Conservation (phyloP, 169 alveolate species). For the Plasmodium adleri region DNA sequence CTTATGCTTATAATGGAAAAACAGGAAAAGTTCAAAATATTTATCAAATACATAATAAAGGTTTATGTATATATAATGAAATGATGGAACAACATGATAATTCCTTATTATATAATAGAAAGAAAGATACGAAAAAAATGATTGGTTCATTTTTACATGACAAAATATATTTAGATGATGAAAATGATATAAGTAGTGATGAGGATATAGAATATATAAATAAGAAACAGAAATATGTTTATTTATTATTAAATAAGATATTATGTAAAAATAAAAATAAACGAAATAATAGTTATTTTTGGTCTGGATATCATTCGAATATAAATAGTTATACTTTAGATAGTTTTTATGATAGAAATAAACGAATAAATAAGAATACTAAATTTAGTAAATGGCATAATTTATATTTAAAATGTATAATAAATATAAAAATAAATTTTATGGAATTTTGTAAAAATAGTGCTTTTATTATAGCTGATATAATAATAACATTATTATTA, state of each 20-base stretch:
- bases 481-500: conserved; percentile 36
- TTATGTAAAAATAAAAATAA: background rate
- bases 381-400: conserved; percentile 43
- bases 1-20: too few relatives aligned
- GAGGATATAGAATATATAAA: conserved; percentile 7
- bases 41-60: too few relatives aligned
- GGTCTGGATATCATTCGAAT: background rate
- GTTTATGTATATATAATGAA: too few relatives aligned
- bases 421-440: conserved; percentile 36
- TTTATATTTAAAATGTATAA: conserved; percentile 24
- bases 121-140: background rate
- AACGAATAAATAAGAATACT: conserved; percentile 9
- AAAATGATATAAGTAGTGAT: conserved; percentile 11
- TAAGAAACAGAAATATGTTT: conserved; percentile 19
- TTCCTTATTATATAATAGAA: background rate
- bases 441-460: conserved; percentile 56
- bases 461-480: conserved; percentile 63
- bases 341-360: conserved; percentile 71
- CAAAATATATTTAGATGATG: conserved; percentile 11
- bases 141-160: conserved; percentile 24
- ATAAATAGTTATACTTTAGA: conserved; percentile 28
- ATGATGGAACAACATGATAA: too few relatives aligned
- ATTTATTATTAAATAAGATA: conserved; percentile 14
- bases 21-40: too few relatives aligned
- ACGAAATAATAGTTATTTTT: conserved; percentile 23